Percentiles rank a stretch among this genome's conserved stretches.
These are phyloP conservation scores for Baudoinia panamericana DNA, from an alignment of 495 filamentous ascomycete genomes.

Conservation along the genomic window DNA sequence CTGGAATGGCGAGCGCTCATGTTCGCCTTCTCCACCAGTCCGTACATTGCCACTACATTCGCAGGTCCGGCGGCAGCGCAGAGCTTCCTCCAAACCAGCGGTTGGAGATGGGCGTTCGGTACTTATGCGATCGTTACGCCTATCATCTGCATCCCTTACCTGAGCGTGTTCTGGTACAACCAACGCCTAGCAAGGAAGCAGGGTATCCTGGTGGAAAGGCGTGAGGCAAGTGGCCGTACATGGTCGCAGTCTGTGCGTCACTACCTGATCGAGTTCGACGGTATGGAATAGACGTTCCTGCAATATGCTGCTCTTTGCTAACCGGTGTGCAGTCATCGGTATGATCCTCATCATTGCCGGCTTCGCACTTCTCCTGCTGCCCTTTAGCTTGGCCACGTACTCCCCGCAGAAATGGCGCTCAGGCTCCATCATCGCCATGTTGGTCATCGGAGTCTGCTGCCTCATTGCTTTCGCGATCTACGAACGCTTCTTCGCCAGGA, in stretches of 20 bases:
- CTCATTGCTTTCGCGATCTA: slow-evolving; percentile 11
- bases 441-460: slow-evolving; percentile 13
- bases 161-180: slow-evolving; percentile 28
- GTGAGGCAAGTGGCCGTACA: slow-evolving; percentile 4
- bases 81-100: slow-evolving; percentile 33
- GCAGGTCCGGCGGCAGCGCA: slow-evolving; percentile 36
- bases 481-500: slow-evolving; percentile 9
- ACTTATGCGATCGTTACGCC: slow-evolving; percentile 37
- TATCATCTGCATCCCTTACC: slow-evolving; percentile 26
- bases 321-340: slow-evolving; percentile 2
- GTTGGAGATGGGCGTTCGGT: slow-evolving; percentile 46
- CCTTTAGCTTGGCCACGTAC: slow-evolving; percentile 11
- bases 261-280: slow-evolving; percentile 14
- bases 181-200: slow-evolving; percentile 43
- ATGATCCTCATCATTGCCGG: slow-evolving; percentile 12
- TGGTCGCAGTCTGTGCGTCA: slow-evolving; percentile 9
- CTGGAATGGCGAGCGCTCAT: slow-evolving; percentile 51
- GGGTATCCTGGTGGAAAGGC: slow-evolving; percentile 20
- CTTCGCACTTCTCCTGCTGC: slow-evolving; percentile 16
- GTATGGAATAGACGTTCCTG: not conserved
- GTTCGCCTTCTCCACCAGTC: slow-evolving; percentile 48
- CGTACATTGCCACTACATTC: slow-evolving; percentile 52
- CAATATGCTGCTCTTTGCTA: not conserved
- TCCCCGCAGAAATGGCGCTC: slow-evolving; percentile 9
- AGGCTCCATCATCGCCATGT: slow-evolving; percentile 14